A percentile compares a stretch with the other conserved stretches of the same genome.
phyloP scores from a whole-genome alignment of 495 filamentous ascomycete species.

The Neurospora sp. region DNA sequence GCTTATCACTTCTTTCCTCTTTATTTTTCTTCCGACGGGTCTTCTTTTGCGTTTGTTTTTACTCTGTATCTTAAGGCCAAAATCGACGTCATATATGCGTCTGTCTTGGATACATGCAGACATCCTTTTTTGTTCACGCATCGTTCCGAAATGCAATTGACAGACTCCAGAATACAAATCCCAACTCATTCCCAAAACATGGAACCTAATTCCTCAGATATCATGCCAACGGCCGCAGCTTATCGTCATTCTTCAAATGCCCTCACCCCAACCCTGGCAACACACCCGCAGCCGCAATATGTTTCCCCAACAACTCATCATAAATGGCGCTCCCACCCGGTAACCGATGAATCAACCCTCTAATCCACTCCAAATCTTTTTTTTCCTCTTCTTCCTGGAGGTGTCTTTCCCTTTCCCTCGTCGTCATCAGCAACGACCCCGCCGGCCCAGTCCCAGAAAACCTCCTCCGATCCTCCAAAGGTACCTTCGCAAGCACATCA shows the following conservation, averaged over 20 bases:
- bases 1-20: background rate
- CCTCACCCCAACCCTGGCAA: background rate
- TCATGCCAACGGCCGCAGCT: background rate
- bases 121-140: background rate
- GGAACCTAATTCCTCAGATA: background rate
- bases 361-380: background rate
- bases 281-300: background rate
- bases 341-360: background rate
- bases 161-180: background rate
- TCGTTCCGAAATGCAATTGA: background rate
- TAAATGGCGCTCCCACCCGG: background rate
- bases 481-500: conserved; percentile 36
- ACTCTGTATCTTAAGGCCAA: background rate
- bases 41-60: background rate
- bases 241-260: background rate
- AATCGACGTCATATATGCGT: background rate
- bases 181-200: background rate
- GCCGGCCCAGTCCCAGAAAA: background rate
- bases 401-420: background rate
- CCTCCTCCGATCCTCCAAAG: conserved; percentile 13
- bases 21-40: background rate
- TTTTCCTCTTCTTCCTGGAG: background rate
- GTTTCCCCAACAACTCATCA: background rate
- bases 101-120: background rate
- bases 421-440: background rate